Percentiles rank a stretch among this genome's conserved stretches.
Conservation (phyloP, 2,329 filamentous ascomycete genomes). For the Leptographium flavum region DNA sequence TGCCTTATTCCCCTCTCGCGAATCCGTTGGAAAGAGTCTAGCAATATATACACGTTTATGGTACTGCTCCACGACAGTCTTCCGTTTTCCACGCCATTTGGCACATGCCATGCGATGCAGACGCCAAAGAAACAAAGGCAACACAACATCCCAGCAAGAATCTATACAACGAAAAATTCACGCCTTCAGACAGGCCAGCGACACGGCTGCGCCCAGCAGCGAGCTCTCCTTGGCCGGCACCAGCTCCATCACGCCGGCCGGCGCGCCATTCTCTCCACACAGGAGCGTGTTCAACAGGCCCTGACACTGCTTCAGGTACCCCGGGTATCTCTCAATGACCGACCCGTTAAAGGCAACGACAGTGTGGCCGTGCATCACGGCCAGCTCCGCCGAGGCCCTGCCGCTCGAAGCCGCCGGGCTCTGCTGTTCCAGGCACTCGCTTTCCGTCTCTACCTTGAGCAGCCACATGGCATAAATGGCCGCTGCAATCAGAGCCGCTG, state of each 20-base stretch:
- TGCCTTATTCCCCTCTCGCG: not conserved
- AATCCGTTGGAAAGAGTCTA: no score
- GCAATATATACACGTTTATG: no score
- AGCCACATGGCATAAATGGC: slow-evolving; percentile 46
- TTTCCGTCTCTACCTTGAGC: slow-evolving; percentile 34
- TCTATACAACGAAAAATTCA: not conserved
- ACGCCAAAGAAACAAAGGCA: no score
- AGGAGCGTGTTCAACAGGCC: slow-evolving; percentile 47
- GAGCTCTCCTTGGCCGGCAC: slow-evolving; percentile 62
- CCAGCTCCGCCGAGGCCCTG: slow-evolving; percentile 28
- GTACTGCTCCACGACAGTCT: no score
- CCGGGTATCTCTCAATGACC: slow-evolving; percentile 65
- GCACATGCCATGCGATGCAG: no score
- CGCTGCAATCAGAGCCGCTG: slow-evolving; percentile 43
- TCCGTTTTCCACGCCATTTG: not conserved
- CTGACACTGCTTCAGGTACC: slow-evolving; percentile 50
- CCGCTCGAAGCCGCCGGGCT: not conserved
- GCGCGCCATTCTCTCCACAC: slow-evolving; percentile 13
- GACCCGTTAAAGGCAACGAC: slow-evolving; percentile 67
- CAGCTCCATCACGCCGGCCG: slow-evolving; percentile 37
- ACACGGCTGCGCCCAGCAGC: slow-evolving; percentile 60
- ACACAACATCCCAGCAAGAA: no score
- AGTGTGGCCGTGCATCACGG: slow-evolving; percentile 24
- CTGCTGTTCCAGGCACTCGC: slow-evolving; percentile 26
- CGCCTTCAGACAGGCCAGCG: slow-evolving; percentile 33